Evolutionary conservation across 2,329 filamentous ascomycete species (phyloP).

Genomic region (Acrocalymma vagum): DNA sequence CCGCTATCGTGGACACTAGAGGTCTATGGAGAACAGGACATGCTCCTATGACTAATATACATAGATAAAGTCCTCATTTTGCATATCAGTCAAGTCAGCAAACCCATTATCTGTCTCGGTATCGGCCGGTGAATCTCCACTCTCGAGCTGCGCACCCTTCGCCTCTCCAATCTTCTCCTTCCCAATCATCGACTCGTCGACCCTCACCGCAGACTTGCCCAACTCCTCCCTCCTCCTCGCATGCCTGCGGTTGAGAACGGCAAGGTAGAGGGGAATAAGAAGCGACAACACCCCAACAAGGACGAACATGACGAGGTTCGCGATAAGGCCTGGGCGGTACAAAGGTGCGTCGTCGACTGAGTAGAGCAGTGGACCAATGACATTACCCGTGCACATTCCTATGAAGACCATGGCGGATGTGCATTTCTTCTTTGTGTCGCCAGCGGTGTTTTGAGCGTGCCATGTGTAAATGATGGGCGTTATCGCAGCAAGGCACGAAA

Average conservation of each 20-base stretch:
- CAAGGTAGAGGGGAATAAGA: constrained; percentile 41
- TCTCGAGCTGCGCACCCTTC: constrained; percentile 23
- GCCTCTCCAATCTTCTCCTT: constrained; percentile 23
- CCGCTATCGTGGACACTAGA: too few relatives aligned
- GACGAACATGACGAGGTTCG: constrained; percentile 45
- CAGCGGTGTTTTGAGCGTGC: constrained; percentile 48
- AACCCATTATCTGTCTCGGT: constrained; percentile 24
- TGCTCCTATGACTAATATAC: constrained; percentile 18
- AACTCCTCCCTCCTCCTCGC: constrained; percentile 36
- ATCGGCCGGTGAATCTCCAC: background rate
- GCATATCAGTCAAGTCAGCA: constrained; percentile 27
- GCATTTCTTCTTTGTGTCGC: constrained; percentile 49
- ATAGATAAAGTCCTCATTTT: constrained; percentile 30
- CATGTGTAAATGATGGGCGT: constrained; percentile 48
- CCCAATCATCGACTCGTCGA: constrained; percentile 47
- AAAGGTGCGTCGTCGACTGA: constrained; percentile 43
- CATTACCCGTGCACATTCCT: constrained; percentile 48
- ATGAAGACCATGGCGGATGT: constrained; percentile 46
- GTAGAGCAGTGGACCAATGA: constrained; percentile 47
- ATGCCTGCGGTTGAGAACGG: constrained; percentile 40
- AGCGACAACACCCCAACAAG: constrained; percentile 35
- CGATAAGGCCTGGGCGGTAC: constrained; percentile 44
- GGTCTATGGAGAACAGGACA: too few relatives aligned
- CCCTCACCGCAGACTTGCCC: constrained; percentile 35
- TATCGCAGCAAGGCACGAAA: constrained; percentile 47